Evolutionary conservation across 1,284 basidiomycete species (phyloP).

Genomic region (Melanopsichium pennsylvanicum): DNA sequence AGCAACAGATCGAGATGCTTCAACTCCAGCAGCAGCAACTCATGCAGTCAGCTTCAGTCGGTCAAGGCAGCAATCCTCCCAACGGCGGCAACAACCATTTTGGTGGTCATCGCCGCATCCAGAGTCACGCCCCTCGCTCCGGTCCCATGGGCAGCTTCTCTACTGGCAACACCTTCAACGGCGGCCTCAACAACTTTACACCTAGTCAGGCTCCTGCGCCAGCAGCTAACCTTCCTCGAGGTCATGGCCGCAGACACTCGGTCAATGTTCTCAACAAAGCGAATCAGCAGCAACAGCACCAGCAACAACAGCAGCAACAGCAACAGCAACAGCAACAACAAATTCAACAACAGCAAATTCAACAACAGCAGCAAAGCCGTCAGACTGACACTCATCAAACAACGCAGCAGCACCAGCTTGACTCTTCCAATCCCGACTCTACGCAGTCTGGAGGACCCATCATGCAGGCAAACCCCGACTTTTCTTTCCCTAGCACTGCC

Average conservation of each 20-base stretch:
- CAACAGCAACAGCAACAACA: slow-evolving; percentile 10
- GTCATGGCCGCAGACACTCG: slow-evolving; percentile 90
- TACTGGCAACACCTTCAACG: slow-evolving; percentile 23
- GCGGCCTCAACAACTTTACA: slow-evolving; percentile 29
- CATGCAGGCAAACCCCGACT: slow-evolving; percentile 54
- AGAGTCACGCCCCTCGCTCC: slow-evolving; percentile 74
- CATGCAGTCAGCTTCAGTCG: slow-evolving; percentile 60
- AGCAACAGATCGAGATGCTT: slow-evolving; percentile 68
- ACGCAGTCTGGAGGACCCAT: slow-evolving; percentile 17
- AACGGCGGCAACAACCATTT: slow-evolving; percentile 23
- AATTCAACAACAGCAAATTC: slow-evolving; percentile 13
- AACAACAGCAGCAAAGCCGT: slow-evolving; percentile 1
- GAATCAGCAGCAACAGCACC: slow-evolving; percentile 46
- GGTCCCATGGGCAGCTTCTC: slow-evolving; percentile 72
- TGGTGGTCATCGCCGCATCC: slow-evolving; percentile 79
- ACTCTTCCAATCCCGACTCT: slow-evolving; percentile 28
- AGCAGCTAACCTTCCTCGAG: slow-evolving; percentile 68
- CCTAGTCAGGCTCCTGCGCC: slow-evolving; percentile 18
- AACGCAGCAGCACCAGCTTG: slow-evolving; percentile 60
- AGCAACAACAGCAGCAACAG: slow-evolving; percentile 20
- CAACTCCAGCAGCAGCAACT: slow-evolving; percentile 67
- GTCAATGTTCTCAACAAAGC: slow-evolving; percentile 77
- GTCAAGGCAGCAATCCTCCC: slow-evolving; percentile 10
- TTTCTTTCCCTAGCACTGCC: slow-evolving; percentile 49
- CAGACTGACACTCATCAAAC: slow-evolving; percentile 27